Evolutionary conservation across 768 basidiomycete species (phyloP).

Genomic region (Cyathus striatus): DNA sequence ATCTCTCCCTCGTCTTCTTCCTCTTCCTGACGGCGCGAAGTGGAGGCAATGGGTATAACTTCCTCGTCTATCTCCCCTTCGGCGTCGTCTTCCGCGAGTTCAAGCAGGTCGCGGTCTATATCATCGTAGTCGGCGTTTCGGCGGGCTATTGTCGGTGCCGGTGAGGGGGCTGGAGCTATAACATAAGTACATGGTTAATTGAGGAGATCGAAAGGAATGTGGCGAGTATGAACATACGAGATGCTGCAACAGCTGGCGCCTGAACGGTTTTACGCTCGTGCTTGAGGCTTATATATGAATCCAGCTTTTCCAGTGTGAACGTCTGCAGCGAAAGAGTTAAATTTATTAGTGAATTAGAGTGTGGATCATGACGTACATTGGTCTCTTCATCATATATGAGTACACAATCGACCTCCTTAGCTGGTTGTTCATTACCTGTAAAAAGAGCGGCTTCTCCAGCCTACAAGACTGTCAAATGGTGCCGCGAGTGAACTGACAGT

Average conservation of each 20-base stretch:
- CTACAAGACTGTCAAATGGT: conserved; percentile 23
- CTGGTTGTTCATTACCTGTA: conserved; percentile 48
- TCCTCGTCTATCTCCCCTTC: conserved; percentile 38
- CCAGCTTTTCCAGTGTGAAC: conserved; percentile 72
- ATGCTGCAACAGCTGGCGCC: conserved; percentile 17
- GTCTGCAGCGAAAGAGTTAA: conserved; percentile 42
- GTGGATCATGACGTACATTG: conserved; percentile 39
- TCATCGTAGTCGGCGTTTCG: conserved; percentile 13
- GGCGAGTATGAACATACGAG: conserved; percentile 24
- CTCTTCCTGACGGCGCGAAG: conserved; percentile 19
- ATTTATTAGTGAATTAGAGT: conserved; percentile 3
- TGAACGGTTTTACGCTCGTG: conserved; percentile 40
- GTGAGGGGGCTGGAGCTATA: conserved; percentile 12
- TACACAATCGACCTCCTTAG: conserved; percentile 72
- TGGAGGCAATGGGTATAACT: conserved; percentile 28
- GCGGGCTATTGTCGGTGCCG: conserved; percentile 10
- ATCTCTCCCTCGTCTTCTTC: conserved; percentile 21
- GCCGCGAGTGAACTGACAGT: not conserved
- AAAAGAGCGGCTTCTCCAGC: conserved; percentile 51
- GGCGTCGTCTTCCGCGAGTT: conserved; percentile 19
- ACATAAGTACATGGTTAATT: conserved; percentile 7
- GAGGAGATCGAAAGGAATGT: not conserved
- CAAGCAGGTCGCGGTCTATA: conserved; percentile 19
- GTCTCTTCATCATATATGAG: conserved; percentile 76
- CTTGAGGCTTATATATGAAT: conserved; percentile 53